Evolutionary conservation across 2,329 filamentous ascomycete genomes (phyloP), one percentile per base, ranked within the genome.

Genomic region (Hansfordia pulvinata): DNA sequence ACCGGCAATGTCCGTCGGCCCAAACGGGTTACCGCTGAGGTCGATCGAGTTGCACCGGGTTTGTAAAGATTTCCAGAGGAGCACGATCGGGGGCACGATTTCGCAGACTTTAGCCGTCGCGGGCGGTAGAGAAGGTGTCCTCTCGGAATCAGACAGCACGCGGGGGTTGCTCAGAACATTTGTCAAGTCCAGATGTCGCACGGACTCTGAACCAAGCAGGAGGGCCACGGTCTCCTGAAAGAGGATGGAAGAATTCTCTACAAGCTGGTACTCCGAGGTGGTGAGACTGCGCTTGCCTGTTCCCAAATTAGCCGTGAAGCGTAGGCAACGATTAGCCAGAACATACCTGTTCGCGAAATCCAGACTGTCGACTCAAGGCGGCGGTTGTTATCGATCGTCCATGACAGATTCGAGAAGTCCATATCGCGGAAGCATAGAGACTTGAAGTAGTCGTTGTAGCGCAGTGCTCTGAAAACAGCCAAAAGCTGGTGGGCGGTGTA

Each of bases 381-480:
- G 5, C 52, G 48, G 2, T 50, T 41, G 22, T 54, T 54, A 32
- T 71, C 67, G 24, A 53, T 53, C 17, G 42, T 38, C 18, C 49
- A 47, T 20, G 49, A 45, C 2, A 63, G 44, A 10, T 39, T 46
- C 2, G 56, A 57, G 12, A 72, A 49, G 34, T 69, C 60, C 10
- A 71, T 54, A 27, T 63, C 56, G 8, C 52, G 45, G 34, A 72
- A 68, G 2, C 64, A 70, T n/a, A 72, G 43, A 1, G 64, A 62
- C 31, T 62, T 65, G 46, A 72, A 71, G 37, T 64, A 71, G 35
- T 65, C 67, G 28, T 72, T 72, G 40, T 68, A 72, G 8, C 67
- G 56, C 31, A 71, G 44, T 2, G 67, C 64, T 4, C 65, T 58
- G 36, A 71, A 58, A 2, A 70, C 58, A 8, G 67, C 67, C n/a